Base-by-base conservation (phyloP, 169 alveolate species). In the Cryptosporidium felis region DNA sequence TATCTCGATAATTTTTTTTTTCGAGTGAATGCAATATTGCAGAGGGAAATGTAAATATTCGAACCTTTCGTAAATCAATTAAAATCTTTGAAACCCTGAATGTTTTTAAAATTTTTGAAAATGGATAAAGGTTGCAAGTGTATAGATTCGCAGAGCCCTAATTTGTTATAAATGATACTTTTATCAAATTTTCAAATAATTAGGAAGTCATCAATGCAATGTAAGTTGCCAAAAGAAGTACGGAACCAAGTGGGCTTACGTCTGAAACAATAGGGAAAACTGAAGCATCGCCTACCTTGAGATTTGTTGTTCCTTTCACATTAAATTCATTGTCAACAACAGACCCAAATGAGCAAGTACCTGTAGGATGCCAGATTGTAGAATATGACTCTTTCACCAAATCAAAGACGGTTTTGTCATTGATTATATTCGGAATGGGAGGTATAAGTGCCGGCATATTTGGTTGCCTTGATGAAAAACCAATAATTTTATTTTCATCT, bases 351-450 rank as follows among this genome's bases (percentile, higher is more conserved):
- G 85, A 36, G 40, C 85, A 74, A 6, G 85, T 74, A 74, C 85
- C 85, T 9, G 85, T 74, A 18, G 85, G 85, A 38, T 74, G 85
- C 85, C 85, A 74, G 16, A 74, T 74, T 53, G 85, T 74, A 53
- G 85, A 74, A 40, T 74, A 74, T 5, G 85, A 74, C 14, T 74
- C 85, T 40, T 74, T 74, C 2, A 74, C 85, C 61, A 74, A 9
- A 16, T 74, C 67, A 49, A 74, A 74, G 4, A 53, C 67, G 1
- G 85, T 74, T 53, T 74, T 74, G 41, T 74, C 85, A 56, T 74
- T 74, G 12, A 74, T 74, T 6, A 74, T 58, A 4, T 56, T 74
- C 10, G 85, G 85, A 36, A 74, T 10, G 36, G 85, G 85, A 4
- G 85, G 85, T 18, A 74, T 74, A 18, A 74, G 45, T 6, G 85